phyloP scores from a whole-genome alignment of 495 filamentous ascomycete species.

The Copromyces sp. region DNA sequence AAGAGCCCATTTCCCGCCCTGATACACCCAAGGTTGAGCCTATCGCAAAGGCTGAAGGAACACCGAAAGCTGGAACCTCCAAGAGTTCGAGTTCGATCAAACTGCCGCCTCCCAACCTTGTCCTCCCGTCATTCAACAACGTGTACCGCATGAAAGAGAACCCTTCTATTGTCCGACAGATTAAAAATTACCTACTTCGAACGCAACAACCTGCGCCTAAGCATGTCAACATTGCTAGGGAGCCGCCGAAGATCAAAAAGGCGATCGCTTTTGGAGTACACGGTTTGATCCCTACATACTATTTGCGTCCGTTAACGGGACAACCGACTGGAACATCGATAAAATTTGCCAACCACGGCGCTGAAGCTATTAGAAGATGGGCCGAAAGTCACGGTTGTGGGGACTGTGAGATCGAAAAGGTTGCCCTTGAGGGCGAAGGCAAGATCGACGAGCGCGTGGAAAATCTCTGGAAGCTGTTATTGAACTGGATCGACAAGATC shows the following conservation, averaged over 20 bases:
- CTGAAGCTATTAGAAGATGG: slow-evolving; percentile 75
- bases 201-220: slow-evolving; percentile 49
- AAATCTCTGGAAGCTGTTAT: slow-evolving; percentile 81
- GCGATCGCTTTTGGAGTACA: slow-evolving; percentile 91
- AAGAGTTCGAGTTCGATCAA: slow-evolving; percentile 27
- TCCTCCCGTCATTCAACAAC: slow-evolving; percentile 56
- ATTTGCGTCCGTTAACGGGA: slow-evolving; percentile 77
- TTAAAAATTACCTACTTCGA: slow-evolving; percentile 55
- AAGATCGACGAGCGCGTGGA: slow-evolving; percentile 83
- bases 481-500: slow-evolving; percentile 93
- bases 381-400: slow-evolving; percentile 54
- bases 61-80: slow-evolving; percentile 12
- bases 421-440: slow-evolving; percentile 96
- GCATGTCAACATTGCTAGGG: slow-evolving; percentile 63
- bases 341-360: slow-evolving; percentile 81
- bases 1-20: slow-evolving; percentile 26
- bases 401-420: slow-evolving; percentile 69
- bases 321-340: slow-evolving; percentile 94
- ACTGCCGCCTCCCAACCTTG: slow-evolving; percentile 44
- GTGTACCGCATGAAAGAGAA: slow-evolving; percentile 59
- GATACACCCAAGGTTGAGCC: slow-evolving; percentile 27
- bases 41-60: slow-evolving; percentile 12
- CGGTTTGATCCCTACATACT: slow-evolving; percentile 80
- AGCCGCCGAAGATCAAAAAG: slow-evolving; percentile 61
- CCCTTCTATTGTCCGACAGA: slow-evolving; percentile 60